phyloP scores from a whole-genome alignment of 441 rosid species.

The Populus hybrid region DNA sequence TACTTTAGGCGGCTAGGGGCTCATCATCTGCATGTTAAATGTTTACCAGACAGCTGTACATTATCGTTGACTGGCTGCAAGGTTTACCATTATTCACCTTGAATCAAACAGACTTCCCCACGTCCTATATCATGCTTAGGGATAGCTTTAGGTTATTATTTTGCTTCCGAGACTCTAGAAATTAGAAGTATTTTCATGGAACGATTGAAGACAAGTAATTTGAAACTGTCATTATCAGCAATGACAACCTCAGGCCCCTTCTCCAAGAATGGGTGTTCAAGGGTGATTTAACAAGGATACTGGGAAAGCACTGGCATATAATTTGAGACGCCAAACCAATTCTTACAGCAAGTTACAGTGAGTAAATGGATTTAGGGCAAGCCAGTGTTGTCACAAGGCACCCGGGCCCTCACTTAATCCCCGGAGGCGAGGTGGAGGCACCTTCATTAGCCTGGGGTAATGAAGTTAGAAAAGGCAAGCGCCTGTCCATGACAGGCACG shows the following conservation, averaged over 20 bases:
- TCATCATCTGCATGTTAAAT: neutral
- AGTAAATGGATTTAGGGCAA: no score
- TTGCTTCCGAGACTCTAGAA: neutral
- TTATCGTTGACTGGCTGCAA: neutral
- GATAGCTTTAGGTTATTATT: neutral
- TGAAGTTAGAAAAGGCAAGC: no score
- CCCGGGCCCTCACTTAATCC: no score
- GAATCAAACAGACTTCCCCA: neutral
- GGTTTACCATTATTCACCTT: neutral
- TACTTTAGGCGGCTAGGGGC: neutral
- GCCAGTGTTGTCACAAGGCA: no score
- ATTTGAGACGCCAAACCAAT: no score
- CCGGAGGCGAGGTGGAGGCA: no score
- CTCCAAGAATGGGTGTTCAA: neutral
- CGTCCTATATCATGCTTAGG: neutral
- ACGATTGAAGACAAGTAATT: neutral
- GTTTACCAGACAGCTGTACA: neutral
- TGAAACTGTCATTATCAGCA: neutral
- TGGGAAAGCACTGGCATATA: neutral
- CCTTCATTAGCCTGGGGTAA: no score
- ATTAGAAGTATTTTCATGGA: neutral
- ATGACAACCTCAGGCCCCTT: neutral
- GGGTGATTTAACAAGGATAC: neutral
- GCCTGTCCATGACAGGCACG: no score
- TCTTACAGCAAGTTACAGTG: neutral